phyloP scores from a whole-genome alignment of 2,329 filamentous ascomycete genomes.

The Ceratocystis diversiconidia region DNA sequence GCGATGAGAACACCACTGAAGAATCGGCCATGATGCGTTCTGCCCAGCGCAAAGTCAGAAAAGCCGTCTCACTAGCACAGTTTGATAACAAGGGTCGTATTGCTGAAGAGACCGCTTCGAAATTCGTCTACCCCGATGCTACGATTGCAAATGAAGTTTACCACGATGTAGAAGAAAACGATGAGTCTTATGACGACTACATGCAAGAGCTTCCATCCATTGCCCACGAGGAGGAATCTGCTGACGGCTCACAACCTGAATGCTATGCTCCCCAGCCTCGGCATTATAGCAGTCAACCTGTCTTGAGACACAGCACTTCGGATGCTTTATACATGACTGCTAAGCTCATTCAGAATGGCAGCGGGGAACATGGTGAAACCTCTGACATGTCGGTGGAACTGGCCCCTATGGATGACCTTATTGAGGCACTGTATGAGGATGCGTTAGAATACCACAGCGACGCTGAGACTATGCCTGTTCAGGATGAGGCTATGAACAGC shows the following conservation, averaged over 20 bases:
- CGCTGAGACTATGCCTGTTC: slow-evolving; percentile 18
- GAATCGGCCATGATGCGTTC: background rate
- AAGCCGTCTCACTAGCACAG: slow-evolving; percentile 7
- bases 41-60: slow-evolving; percentile 2
- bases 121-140: background rate
- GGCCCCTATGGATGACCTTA: slow-evolving; percentile 25
- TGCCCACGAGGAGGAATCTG: slow-evolving; percentile 17
- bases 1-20: slow-evolving; percentile 7
- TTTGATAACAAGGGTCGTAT: slow-evolving; percentile 18
- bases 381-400: slow-evolving; percentile 4
- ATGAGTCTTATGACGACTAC: slow-evolving; percentile 13
- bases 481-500: background rate
- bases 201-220: slow-evolving; percentile 8
- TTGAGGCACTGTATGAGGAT: slow-evolving; percentile 33
- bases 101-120: slow-evolving; percentile 8
- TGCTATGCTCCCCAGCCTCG: slow-evolving; percentile 27
- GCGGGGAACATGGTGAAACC: background rate
- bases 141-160: background rate
- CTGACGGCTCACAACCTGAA: slow-evolving; percentile 16
- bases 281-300: slow-evolving; percentile 41
- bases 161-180: background rate
- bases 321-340: slow-evolving; percentile 20
- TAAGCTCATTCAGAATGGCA: slow-evolving; percentile 22
- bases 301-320: slow-evolving; percentile 30
- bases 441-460: slow-evolving; percentile 30